A percentile compares a stretch with the other conserved stretches of the same genome.
phyloP scores from a whole-genome alignment of 345 rosid genomes.

The Nasturtium officinale region DNA sequence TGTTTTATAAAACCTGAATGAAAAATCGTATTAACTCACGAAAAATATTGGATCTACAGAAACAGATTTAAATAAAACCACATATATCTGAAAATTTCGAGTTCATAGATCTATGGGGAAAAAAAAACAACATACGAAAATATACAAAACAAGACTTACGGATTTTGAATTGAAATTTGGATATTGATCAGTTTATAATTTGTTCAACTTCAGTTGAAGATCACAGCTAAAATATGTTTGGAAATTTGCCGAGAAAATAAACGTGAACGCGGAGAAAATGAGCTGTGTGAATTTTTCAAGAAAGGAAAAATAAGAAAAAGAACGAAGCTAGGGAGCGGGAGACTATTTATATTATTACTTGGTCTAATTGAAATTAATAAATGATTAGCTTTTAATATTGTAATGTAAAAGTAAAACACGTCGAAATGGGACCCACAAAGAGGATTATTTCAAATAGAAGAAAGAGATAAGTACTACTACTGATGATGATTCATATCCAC shows the following conservation, averaged over 20 bases:
- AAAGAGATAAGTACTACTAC: conserved; percentile 15
- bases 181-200: conserved; percentile 19
- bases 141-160: conserved; percentile 1
- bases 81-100: neutral
- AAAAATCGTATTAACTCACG: too few relatives aligned
- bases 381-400: too few relatives aligned
- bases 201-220: conserved; percentile 27
- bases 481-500: conserved; percentile 40
- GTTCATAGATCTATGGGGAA: neutral
- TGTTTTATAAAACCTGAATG: neutral
- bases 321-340: conserved; percentile 18
- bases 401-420: too few relatives aligned
- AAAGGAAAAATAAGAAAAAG: neutral
- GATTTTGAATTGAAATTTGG: neutral
- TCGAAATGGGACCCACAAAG: conserved; percentile 29
- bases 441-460: neutral
- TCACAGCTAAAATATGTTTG: neutral
- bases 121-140: too few relatives aligned
- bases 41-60: neutral
- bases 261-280: conserved; percentile 8
- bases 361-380: neutral
- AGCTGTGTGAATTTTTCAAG: neutral
- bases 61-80: neutral
- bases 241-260: neutral
- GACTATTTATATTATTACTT: conserved; percentile 21